Conservation (phyloP, 225 moss, liverwort and hornwort species). For the Straminergon stramineum region DNA sequence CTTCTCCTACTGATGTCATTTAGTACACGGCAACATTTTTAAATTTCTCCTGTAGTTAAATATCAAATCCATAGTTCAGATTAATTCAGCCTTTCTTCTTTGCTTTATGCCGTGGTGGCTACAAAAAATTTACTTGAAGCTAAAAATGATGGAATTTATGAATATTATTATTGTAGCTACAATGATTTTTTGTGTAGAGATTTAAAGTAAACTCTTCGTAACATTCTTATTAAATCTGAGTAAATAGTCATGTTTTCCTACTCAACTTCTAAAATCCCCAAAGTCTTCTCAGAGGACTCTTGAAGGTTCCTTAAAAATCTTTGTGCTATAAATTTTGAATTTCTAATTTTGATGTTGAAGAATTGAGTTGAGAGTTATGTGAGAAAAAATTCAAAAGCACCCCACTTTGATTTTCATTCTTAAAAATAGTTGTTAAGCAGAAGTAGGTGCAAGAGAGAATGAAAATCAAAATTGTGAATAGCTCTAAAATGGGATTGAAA, state of each 20-base stretch:
- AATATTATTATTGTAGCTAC: neutral
- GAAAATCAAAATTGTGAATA: too few relatives aligned
- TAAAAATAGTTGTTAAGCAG: too few relatives aligned
- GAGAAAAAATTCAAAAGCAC: too few relatives aligned
- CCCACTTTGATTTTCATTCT: too few relatives aligned
- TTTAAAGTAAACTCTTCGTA: neutral
- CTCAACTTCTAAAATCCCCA: too few relatives aligned
- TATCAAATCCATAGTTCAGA: neutral
- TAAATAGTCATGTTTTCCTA: neutral
- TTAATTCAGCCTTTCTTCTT: neutral
- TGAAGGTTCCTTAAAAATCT: too few relatives aligned
- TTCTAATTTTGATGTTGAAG: too few relatives aligned
- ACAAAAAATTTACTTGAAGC: neutral
- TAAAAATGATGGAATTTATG: neutral
- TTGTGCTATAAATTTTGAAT: too few relatives aligned
- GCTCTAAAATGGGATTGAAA: too few relatives aligned
- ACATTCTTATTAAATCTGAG: neutral
- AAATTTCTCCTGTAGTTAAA: neutral
- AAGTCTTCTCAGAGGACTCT: too few relatives aligned
- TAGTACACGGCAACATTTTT: neutral
- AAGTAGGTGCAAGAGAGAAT: too few relatives aligned
- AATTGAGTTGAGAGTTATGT: too few relatives aligned
- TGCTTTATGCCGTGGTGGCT: fast-evolving
- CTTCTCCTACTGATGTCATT: neutral
- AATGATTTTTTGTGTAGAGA: neutral